Percentiles rank a stretch among this genome's conserved stretches.
Conservation (phyloP, 345 rosid genomes). For the Camelina laxa region DNA sequence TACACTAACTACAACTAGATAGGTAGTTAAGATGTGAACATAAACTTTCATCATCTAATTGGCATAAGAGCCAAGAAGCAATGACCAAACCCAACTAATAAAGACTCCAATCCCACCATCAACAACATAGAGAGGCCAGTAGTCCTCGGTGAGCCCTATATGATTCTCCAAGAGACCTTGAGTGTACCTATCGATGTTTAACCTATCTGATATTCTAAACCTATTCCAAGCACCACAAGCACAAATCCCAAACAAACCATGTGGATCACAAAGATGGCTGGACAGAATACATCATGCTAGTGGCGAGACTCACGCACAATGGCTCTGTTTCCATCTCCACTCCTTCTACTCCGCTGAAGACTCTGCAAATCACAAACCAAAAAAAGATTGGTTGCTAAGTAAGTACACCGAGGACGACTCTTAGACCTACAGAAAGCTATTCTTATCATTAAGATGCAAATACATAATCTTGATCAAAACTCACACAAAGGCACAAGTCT, state of each 20-base stretch:
- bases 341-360: conserved; percentile 37
- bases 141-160: conserved; percentile 74
- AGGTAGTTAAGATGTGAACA: conserved; percentile 89
- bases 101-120: conserved; percentile 77
- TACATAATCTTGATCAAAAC: conserved; percentile 11
- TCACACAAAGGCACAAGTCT: background rate
- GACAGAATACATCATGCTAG: conserved; percentile 95
- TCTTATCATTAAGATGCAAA: conserved; percentile 27
- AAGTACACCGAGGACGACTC: background rate
- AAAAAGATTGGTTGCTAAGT: background rate
- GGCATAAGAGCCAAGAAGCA: conserved; percentile 75
- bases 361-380: background rate
- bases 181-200: conserved; percentile 70
- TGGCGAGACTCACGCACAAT: conserved; percentile 57
- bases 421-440: background rate
- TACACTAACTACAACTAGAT: conserved; percentile 88
- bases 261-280: conserved; percentile 76
- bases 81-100: conserved; percentile 80
- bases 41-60: conserved; percentile 86
- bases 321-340: conserved; percentile 54
- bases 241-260: conserved; percentile 62
- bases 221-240: conserved; percentile 74
- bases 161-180: conserved; percentile 48
- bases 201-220: conserved; percentile 71
- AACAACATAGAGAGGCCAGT: conserved; percentile 88